Evolutionary conservation across 495 filamentous ascomycete species (phyloP), one percentile per base, ranked within the genome.

Genomic region (Amphirosellinia nigrospora): DNA sequence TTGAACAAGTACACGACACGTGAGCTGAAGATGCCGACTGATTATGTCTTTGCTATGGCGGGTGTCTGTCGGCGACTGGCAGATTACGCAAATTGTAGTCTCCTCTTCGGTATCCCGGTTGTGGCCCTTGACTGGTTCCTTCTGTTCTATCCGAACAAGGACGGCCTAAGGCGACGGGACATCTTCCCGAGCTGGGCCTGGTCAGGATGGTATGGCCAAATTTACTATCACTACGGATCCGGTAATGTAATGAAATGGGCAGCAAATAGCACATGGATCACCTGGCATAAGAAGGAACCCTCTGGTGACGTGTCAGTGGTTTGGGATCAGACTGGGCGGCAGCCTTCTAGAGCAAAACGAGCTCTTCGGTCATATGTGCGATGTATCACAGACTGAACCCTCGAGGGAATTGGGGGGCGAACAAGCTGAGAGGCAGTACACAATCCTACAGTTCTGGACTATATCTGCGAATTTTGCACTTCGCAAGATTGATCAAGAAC

Each of bases 71-170:
- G 67, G 23, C 67, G 67, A 21, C 26, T 69, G 46, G 58, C 59
- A 21, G 67, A 69, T 34, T 64, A 69, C 34, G 67, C 59, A 58
- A 21, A 56, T 34, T 69, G 67, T 55, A 53, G 34, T 48, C 67
- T 69, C 21, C 59, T 69, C 43, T 63, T 9, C 13, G 67, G 67
- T 45, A 69, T 69, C 38, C 67, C 67, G n/a, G 58, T 55, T 4
- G 23, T 59, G 15, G 67, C 67, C 9, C 46, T 69, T 11, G 67
- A 69, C 23, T 69, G 67, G 67, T 69, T 69, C 28, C 58, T 69
- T 15, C 15, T 69, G 34, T 69, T 69, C 59, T 69, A 69, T 36
- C 56, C 56, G 19, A 69, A 64, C 19, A 62, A 62, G 30, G 34
- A 43, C 5, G 67, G 67, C 30, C 36, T 69, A 4, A 53, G 3